Evolutionary conservation across 2,329 filamentous ascomycete genomes (phyloP), one percentile per base, ranked within the genome.

Genomic region (Calonectria ilicicola): DNA sequence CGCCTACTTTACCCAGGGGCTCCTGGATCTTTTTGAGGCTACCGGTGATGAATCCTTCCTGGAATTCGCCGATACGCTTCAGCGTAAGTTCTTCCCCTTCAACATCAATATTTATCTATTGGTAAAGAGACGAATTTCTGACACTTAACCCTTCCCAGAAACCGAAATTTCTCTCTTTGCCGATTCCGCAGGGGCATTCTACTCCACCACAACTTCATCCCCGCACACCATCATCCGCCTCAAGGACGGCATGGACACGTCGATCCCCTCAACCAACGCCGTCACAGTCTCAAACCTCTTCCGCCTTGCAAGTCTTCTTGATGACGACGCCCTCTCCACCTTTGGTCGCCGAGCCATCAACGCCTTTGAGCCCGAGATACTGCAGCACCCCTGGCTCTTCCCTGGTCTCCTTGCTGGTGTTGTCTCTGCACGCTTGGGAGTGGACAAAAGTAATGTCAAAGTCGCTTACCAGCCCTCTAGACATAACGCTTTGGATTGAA

Each of bases 161-260:
- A 90, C 90, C 4, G 94, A 98, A 83, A 93, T 94, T 70, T 83
- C 86, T 1, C 87, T 94, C 19, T 98, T 98, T 86, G 94, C 94
- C 84, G 95, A 98, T 77, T 81, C 86, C 5, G 84, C 81, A 29
- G 90, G 90, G 49, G 94, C 90, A 38, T 97, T 96, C 87, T 97
- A 94, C 85, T 92, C 92, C 5, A 95, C 93, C 1, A 85, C 89
- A 5, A 85, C 87, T 15, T 84, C 88, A 49, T 91, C 93, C 12
- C 86, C 91, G 0, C 91, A 95, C 79, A 89, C 93, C 32, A 93
- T 98, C 72, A 90, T 98, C 72, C 93, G 96, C 27, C 90, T 98
- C 63, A 99, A 99, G 84, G 95, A 97, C 74, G 97, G 95, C 75
- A 98, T 98, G 90, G 97, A 99, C 83, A 95, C 95, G 6, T 93